Evolutionary conservation across 2,329 filamentous ascomycete species (phyloP), one percentile per base, ranked within the genome.

Genomic region (Aspergillus sp.): DNA sequence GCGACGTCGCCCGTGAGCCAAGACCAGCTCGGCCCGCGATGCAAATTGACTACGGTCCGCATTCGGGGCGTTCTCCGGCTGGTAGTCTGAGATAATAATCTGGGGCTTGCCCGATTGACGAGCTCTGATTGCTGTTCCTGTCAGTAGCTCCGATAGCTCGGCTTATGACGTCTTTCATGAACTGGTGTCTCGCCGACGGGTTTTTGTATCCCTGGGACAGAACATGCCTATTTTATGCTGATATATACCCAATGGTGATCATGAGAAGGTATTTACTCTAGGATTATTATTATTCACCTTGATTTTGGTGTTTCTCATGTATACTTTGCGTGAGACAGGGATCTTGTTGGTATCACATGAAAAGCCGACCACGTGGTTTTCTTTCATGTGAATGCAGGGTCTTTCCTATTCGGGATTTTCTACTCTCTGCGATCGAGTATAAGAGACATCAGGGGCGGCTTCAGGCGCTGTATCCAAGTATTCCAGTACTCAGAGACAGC

Each of bases 1-100:
- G 27, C 51, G 51, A 53, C 51, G 51, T 53, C 51, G 51, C 51
- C 51, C 51, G 31, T 12, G 5, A 9, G 51, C 40, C 41, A 52
- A 52, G 50, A 33, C 19, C 39, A 6, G 40, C 39, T 31, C 40
- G 25, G 50, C 12, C 19, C 23, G 37, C 15, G 23, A 33, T 33
- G n/a, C 8, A 37, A 33, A 23, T 37, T 21, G 15, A n/a, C 5
- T 23, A 4, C 14, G 15, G 23, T 25, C 47, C 47, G 31, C 47
- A 49, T 49, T 49, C 19, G 47, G 47, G 33, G 17, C 8, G 11
- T 49, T 31, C 31, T 39, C 47, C 47, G 47, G 17, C 9, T 21
- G 12, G 6, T 15, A n/a, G 33, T 15, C n/a, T 19, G 27, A 9
- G 27, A 14, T 35, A 39, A 31, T 31, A 31, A 3, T 31, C 27